Evolutionary conservation across 768 basidiomycete species (phyloP).

Genomic region (Lyophyllum semitale): DNA sequence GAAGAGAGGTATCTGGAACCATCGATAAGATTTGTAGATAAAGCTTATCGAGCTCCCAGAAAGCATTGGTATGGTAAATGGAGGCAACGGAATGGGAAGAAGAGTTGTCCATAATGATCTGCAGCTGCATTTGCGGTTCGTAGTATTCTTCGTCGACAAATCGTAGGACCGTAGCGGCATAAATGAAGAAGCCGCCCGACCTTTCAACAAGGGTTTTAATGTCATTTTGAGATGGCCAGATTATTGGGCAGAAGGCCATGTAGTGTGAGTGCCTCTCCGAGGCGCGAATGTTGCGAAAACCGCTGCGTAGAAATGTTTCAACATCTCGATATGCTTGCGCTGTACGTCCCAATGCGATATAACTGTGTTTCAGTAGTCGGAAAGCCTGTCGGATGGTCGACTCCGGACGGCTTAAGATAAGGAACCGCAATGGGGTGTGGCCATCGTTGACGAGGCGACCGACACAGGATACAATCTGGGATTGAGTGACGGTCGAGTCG

Average conservation of each 20-base stretch:
- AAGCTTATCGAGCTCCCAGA: neutral
- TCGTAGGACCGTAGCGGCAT: neutral
- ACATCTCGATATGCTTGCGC: neutral
- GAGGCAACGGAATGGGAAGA: too few relatives aligned
- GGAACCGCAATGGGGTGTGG: too few relatives aligned
- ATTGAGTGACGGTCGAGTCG: too few relatives aligned
- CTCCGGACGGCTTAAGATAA: too few relatives aligned
- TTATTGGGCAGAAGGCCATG: too few relatives aligned
- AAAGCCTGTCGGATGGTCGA: too few relatives aligned
- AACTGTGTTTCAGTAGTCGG: too few relatives aligned
- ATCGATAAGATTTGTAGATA: neutral
- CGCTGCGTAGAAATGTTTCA: neutral
- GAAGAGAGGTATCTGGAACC: neutral
- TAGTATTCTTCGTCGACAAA: neutral
- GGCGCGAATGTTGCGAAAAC: neutral
- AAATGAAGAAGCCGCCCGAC: neutral
- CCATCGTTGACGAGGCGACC: too few relatives aligned
- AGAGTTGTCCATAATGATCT: neutral
- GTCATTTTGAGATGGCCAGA: neutral
- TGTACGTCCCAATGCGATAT: too few relatives aligned
- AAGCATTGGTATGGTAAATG: too few relatives aligned
- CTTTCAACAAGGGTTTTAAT: neutral
- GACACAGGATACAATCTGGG: too few relatives aligned
- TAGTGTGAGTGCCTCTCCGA: neutral
- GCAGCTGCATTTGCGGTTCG: neutral